Evolutionary conservation across 1,284 basidiomycete species (phyloP).

Genomic region (Naganishia liquefaciens): DNA sequence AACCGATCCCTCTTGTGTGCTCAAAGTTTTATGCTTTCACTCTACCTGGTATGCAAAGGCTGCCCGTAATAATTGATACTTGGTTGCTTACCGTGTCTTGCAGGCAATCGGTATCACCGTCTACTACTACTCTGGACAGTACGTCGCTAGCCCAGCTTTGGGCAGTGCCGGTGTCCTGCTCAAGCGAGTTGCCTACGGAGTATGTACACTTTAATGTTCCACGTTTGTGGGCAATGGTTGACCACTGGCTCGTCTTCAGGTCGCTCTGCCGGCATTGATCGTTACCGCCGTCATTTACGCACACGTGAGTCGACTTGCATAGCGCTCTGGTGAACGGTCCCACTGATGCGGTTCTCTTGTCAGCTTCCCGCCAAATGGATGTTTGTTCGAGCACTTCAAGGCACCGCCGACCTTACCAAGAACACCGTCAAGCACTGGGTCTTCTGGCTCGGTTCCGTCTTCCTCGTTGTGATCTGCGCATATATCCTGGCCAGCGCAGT

Average conservation of each 20-base stretch:
- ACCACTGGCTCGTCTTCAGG: not conserved
- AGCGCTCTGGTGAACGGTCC: constrained; percentile 29
- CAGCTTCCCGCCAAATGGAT: constrained; percentile 62
- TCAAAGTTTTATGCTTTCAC: constrained; percentile 25
- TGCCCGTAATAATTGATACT: not conserved
- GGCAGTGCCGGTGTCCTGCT: constrained; percentile 47
- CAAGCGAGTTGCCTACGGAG: constrained; percentile 52
- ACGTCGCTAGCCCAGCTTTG: constrained; percentile 46
- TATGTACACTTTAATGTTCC: constrained; percentile 18
- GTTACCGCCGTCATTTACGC: constrained; percentile 35
- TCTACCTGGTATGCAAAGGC: constrained; percentile 33
- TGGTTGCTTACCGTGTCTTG: not conserved
- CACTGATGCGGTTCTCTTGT: constrained; percentile 44
- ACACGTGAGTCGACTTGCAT: constrained; percentile 39
- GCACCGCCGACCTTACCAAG: constrained; percentile 61
- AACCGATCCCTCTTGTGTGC: constrained; percentile 38
- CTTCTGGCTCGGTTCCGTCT: constrained; percentile 60
- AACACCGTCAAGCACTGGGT: constrained; percentile 65
- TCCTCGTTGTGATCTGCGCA: constrained; percentile 57
- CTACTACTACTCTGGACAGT: constrained; percentile 46
- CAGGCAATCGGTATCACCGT: constrained; percentile 35
- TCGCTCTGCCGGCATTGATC: constrained; percentile 49
- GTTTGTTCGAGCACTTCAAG: constrained; percentile 64
- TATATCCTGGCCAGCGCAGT: constrained; percentile 59
- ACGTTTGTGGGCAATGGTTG: too few relatives aligned